phyloP scores from a whole-genome alignment of 345 rosid genomes.

The Eutrema heterophyllum region DNA sequence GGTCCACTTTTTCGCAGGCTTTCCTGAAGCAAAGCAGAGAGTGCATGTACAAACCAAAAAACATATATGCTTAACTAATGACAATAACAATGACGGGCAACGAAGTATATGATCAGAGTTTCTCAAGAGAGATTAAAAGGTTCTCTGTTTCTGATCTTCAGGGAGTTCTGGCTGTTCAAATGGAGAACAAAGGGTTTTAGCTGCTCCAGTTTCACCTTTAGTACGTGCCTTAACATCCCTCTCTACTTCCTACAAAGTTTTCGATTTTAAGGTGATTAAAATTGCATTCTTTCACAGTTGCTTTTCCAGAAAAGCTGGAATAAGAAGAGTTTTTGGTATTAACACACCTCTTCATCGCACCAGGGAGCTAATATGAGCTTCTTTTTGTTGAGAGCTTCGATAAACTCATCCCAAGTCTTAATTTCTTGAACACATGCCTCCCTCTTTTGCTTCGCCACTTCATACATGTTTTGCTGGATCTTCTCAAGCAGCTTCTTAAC shows the following conservation, averaged over 20 bases:
- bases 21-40: conserved; percentile 80
- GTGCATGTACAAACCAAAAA: conserved; percentile 56
- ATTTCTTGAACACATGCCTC: conserved; percentile 61
- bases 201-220: conserved; percentile 85
- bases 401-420: conserved; percentile 80
- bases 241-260: conserved; percentile 62
- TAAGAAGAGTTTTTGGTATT: neutral
- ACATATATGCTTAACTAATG: too few species aligned
- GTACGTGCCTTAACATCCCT: conserved; percentile 79
- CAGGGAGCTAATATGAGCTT: conserved; percentile 94
- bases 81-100: too few species aligned
- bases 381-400: conserved; percentile 59
- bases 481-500: conserved; percentile 48
- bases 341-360: conserved; percentile 83
- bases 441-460: conserved; percentile 58
- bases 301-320: neutral
- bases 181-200: conserved; percentile 85
- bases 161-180: conserved; percentile 86
- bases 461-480: conserved; percentile 61
- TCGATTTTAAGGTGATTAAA: neutral
- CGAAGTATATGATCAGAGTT: neutral
- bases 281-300: neutral
- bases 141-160: conserved; percentile 4
- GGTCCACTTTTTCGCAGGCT: conserved; percentile 91
- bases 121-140: neutral